phyloP scores from a whole-genome alignment of 441 rosid genomes.

The Adansonia rubrostipa region DNA sequence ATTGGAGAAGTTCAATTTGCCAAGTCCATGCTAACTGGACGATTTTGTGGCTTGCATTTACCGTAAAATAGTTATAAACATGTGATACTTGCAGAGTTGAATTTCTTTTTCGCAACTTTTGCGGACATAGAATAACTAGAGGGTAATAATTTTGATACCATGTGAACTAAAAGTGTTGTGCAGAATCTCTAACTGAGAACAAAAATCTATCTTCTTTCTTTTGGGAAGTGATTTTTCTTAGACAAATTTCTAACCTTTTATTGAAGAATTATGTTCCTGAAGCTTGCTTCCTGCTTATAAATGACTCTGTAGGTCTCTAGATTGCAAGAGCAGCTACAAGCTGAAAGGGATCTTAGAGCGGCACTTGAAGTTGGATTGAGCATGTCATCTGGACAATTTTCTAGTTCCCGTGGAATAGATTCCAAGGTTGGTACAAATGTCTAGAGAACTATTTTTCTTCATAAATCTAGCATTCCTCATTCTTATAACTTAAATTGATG shows the following conservation, averaged over 20 bases:
- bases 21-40: background rate
- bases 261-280: background rate
- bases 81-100: background rate
- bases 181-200: background rate
- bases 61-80: background rate
- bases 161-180: background rate
- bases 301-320: slow-evolving; percentile 70
- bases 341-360: slow-evolving; percentile 98
- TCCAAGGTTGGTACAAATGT: slow-evolving; percentile 44
- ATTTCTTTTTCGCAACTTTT: background rate
- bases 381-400: slow-evolving; percentile 90
- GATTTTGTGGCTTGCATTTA: slow-evolving; percentile 13
- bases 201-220: slow-evolving; percentile 13
- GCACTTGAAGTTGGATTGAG: slow-evolving; percentile 98
- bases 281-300: slow-evolving; percentile 19
- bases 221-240: background rate
- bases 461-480: slow-evolving; percentile 9
- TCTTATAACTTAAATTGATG: slow-evolving; percentile 13
- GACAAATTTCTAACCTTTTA: background rate
- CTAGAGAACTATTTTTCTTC: slow-evolving; percentile 1
- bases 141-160: background rate
- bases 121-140: background rate
- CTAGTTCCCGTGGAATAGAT: slow-evolving; percentile 88
- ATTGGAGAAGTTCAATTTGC: slow-evolving; percentile 11
- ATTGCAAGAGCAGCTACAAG: slow-evolving; percentile 99